Base-by-base conservation (phyloP, 768 basidiomycete genomes). In the Grammothele lineata region DNA sequence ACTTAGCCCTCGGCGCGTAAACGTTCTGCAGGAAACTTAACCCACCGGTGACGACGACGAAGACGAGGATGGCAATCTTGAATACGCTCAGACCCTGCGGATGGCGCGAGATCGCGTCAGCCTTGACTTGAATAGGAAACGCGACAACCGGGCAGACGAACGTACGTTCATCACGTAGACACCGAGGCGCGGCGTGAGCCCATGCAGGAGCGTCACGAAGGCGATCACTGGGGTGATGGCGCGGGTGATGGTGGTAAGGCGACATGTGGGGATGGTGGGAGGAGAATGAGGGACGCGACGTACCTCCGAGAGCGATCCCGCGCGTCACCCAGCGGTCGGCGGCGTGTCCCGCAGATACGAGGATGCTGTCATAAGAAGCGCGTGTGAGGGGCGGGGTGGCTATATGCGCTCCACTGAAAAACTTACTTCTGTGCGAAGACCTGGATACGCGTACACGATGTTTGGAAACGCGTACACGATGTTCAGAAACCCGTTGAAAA, bases 291-390 rank as follows among this genome's bases (percentile, higher is more conserved):
- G n/a, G n/a, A n/a, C n/a, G n/a, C n/a, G n/a, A 27, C 14, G 30
- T 30, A 75, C 80, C 76, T 60, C 69, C 80, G 1, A 83, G 61
- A 3, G 77, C 81, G 43, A 84, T 80, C 0, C 79, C 78, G 43
- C 81, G 74, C 15, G 73, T 74, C 2, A 66, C 66, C 81, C 81
- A 83, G 1, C 64, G 61, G 18, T 63, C 51, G 0, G 60, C 60
- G 8, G 47, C 44, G 12, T 58, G 53, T 5, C 57, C 58, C 11
- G 62, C 62, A 15, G 77, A 59, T 22, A 54, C 47, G 7, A 81
- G 67, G 32, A 81, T 78, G 40, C 78, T 80, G 36, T 1, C 18
- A 15, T 33, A 22, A 5, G 18, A 30, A 19, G 5, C 36, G 2
- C 27, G 3, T 36, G 8, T 38, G 24, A 35, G 23, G 21, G 37